Conservation (phyloP, 2,329 filamentous ascomycete species). For the Alternaria novae-zelandiae region DNA sequence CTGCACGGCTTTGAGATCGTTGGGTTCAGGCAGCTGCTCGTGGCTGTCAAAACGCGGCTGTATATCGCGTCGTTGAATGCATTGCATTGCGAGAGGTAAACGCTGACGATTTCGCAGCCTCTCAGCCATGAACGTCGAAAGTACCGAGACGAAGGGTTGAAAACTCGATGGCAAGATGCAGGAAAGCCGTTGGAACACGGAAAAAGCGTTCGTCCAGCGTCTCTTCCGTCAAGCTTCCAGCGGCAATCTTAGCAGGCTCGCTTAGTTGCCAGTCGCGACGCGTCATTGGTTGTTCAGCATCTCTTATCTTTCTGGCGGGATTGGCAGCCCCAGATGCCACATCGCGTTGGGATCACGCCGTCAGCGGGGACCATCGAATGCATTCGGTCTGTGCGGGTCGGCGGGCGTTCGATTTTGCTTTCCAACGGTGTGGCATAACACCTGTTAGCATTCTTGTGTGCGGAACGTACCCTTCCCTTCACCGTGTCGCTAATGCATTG, state of each 20-base stretch:
- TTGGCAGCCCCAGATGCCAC: conserved; percentile 1
- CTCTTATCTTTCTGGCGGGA: conserved; percentile 25
- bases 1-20: background rate
- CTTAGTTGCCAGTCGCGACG: background rate
- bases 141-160: background rate
- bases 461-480: background rate
- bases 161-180: conserved; percentile 3
- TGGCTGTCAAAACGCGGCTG: background rate
- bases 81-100: background rate
- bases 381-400: background rate
- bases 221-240: conserved; percentile 20
- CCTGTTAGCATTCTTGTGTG: background rate
- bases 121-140: background rate
- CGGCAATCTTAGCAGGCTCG: conserved; percentile 9
- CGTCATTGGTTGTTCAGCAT: conserved; percentile 7
- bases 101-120: background rate
- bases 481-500: background rate
- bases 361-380: background rate
- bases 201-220: conserved; percentile 13
- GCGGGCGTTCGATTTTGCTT: background rate
- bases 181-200: conserved; percentile 10
- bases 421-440: background rate
- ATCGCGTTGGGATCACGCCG: background rate
- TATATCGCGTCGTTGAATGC: background rate
- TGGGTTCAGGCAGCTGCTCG: background rate